These are phyloP conservation scores for Skeletonema tropicum DNA, from an alignment of 108 stramenopile species.

Conservation along the genomic window DNA sequence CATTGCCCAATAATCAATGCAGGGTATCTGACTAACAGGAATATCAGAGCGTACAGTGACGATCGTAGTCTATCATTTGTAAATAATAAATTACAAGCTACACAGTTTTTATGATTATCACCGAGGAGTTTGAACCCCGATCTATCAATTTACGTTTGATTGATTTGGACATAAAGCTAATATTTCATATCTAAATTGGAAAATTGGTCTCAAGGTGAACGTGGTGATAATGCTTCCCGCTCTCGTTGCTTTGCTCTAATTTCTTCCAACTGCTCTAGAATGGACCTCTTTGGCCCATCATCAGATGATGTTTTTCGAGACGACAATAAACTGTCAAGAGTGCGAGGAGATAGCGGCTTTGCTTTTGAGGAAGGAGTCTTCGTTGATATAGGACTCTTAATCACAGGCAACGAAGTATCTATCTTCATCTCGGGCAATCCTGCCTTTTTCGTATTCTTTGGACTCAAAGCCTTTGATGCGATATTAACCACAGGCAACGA, in stretches of 20 bases:
- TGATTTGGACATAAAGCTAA: too few relatives aligned
- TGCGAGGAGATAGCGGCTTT: neutral
- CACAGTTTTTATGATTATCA: too few relatives aligned
- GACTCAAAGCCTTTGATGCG: neutral
- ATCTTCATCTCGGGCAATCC: too few relatives aligned
- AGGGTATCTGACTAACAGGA: too few relatives aligned
- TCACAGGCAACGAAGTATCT: neutral
- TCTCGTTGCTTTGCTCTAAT: constrained; percentile 19
- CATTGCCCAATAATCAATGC: too few relatives aligned
- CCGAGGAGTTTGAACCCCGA: too few relatives aligned
- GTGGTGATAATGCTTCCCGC: neutral
- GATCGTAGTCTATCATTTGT: too few relatives aligned
- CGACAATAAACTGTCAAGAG: neutral
- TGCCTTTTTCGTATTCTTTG: neutral
- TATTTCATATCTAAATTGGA: too few relatives aligned
- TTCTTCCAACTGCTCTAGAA: constrained; percentile 23
- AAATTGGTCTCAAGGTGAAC: neutral
- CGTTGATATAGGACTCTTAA: neutral
- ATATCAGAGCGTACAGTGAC: too few relatives aligned
- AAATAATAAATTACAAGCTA: too few relatives aligned
- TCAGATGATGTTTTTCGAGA: neutral
- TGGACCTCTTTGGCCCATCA: constrained; percentile 13
- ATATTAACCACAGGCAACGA: too few relatives aligned
- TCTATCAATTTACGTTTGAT: too few relatives aligned
- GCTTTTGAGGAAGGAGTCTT: neutral